These are phyloP conservation scores for Metschnikowia peoriensis DNA, from an alignment of 805 yeast genomes.

Conservation along the genomic window DNA sequence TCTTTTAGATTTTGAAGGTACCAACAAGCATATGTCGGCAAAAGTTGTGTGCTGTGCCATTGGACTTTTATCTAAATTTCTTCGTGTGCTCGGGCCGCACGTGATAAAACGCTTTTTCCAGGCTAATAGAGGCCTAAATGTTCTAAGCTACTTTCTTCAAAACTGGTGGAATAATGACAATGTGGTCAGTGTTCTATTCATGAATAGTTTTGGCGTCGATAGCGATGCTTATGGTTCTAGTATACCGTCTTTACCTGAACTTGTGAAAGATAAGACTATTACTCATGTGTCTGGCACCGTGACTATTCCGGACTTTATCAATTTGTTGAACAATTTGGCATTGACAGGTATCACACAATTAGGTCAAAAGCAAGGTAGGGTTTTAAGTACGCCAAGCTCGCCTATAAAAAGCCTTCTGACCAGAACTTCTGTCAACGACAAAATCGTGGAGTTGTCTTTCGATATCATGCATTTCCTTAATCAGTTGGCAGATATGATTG, in stretches of 20 bases:
- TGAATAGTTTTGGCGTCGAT: slow-evolving; percentile 47
- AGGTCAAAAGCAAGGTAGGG: slow-evolving; percentile 29
- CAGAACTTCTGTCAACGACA: slow-evolving; percentile 8
- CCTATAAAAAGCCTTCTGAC: slow-evolving; percentile 19
- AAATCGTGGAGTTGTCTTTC: slow-evolving; percentile 24
- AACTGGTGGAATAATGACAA: slow-evolving; percentile 50
- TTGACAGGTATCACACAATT: slow-evolving; percentile 31
- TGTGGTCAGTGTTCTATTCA: slow-evolving; percentile 39
- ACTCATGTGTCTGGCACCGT: background rate
- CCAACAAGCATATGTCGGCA: slow-evolving; percentile 20
- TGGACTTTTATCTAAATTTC: slow-evolving; percentile 48
- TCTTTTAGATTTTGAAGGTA: slow-evolving; percentile 38
- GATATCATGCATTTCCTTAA: slow-evolving; percentile 37
- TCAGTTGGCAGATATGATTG: slow-evolving; percentile 30
- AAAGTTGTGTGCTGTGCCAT: slow-evolving; percentile 40
- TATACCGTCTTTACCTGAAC: slow-evolving; percentile 7
- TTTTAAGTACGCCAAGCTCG: slow-evolving; percentile 34
- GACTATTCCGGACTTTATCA: slow-evolving; percentile 48
- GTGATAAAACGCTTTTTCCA: slow-evolving; percentile 49
- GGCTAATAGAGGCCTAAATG: slow-evolving; percentile 48
- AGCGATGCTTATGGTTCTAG: background rate
- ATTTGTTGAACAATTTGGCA: slow-evolving; percentile 30
- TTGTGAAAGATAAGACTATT: slow-evolving; percentile 6
- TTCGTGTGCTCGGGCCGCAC: slow-evolving; percentile 46
- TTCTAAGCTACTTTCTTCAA: slow-evolving; percentile 44